Percentiles rank a stretch among this genome's conserved stretches.
Conservation (phyloP, 495 filamentous ascomycete genomes). For the Aspergillus nanangensis region DNA sequence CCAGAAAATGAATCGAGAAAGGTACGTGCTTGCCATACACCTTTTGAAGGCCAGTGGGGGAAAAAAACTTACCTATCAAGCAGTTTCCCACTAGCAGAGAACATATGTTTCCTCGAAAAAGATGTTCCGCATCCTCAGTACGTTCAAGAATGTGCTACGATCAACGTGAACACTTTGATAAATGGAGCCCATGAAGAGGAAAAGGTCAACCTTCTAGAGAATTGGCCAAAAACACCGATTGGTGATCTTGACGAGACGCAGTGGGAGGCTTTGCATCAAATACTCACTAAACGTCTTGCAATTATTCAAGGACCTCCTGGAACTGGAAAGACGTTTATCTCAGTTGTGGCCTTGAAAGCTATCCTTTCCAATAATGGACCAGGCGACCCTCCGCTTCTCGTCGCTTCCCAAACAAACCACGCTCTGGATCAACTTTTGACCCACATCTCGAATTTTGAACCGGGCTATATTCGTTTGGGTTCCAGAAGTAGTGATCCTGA, state of each 20-base stretch:
- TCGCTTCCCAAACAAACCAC: constrained; percentile 89
- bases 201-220: constrained; percentile 41
- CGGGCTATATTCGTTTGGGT: constrained; percentile 73
- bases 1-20: constrained; percentile 61
- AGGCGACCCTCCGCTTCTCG: constrained; percentile 65
- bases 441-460: constrained; percentile 60
- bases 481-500: constrained; percentile 62
- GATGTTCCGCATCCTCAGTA: constrained; percentile 47
- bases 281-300: constrained; percentile 67
- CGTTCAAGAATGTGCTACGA: constrained; percentile 36
- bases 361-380: constrained; percentile 58
- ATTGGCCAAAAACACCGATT: constrained; percentile 43
- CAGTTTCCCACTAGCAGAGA: constrained; percentile 59
- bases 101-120: constrained; percentile 50
- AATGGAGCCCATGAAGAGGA: constrained; percentile 11
- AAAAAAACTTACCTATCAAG: constrained; percentile 4
- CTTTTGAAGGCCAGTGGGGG: constrained; percentile 33
- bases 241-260: constrained; percentile 67
- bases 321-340: constrained; percentile 83
- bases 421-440: constrained; percentile 81
- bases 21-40: too few relatives aligned
- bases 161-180: constrained; percentile 42
- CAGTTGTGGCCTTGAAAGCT: constrained; percentile 64
- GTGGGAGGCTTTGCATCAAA: constrained; percentile 58
- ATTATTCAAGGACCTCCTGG: constrained; percentile 91